Evolutionary conservation across 176 grass and related monocot species (phyloP).

Genomic region (maize (Zea mays)): DNA sequence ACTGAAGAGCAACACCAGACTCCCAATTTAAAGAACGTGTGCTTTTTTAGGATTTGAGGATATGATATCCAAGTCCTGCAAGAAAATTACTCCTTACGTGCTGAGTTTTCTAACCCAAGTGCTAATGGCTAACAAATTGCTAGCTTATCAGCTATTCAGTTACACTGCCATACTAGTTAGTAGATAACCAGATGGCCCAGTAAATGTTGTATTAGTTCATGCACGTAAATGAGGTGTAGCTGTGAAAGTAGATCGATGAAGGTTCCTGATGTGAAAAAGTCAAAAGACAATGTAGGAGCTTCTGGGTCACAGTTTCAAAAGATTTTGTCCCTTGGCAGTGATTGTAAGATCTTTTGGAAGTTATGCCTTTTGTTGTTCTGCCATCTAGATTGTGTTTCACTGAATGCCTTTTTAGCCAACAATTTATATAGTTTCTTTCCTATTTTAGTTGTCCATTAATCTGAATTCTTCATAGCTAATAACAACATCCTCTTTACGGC

Average conservation of each 20-base stretch:
- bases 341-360: constrained; percentile 15
- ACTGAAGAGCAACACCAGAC: constrained; percentile 14
- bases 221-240: background rate
- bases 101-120: constrained; percentile 25
- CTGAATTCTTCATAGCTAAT: background rate
- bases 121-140: constrained; percentile 41
- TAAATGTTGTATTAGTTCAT: background rate
- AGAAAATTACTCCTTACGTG: constrained; percentile 11
- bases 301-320: constrained; percentile 4
- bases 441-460: background rate
- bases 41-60: constrained; percentile 9
- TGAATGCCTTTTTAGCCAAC: background rate
- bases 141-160: constrained; percentile 30
- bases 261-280: background rate
- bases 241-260: background rate
- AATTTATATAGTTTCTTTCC: background rate
- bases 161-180: constrained; percentile 16
- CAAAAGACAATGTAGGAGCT: background rate
- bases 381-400: background rate
- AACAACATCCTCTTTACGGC: background rate
- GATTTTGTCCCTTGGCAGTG: background rate
- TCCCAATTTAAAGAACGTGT: constrained; percentile 31
- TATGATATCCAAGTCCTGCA: constrained; percentile 19
- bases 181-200: constrained; percentile 19
- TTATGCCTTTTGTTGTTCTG: background rate